Percentiles rank a stretch among this genome's conserved stretches.
These are phyloP conservation scores for Diaporthe amygdali DNA, from an alignment of 2,329 filamentous ascomycete species.

Conservation along the genomic window DNA sequence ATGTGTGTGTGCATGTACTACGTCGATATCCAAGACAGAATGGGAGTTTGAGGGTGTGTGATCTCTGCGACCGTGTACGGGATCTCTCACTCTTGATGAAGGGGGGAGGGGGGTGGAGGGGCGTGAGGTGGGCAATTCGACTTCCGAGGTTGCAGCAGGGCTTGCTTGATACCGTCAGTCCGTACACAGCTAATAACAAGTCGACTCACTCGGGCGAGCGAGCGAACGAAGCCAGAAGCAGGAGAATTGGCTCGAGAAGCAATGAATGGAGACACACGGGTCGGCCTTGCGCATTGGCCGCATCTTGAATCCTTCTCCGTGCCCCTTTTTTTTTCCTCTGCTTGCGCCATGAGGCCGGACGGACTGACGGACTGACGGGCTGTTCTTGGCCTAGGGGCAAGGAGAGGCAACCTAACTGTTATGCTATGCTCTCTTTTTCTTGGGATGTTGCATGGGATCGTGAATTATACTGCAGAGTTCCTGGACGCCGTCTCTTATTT, in stretches of 20 bases:
- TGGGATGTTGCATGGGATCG: neutral
- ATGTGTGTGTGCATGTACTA: neutral
- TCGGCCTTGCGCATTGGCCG: conserved; percentile 12
- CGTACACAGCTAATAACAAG: neutral
- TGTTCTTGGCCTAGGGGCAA: neutral
- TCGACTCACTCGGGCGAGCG: too few species aligned
- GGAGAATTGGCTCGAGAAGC: neutral
- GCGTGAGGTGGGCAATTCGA: neutral
- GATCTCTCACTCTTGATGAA: too few species aligned
- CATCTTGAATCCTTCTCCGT: neutral
- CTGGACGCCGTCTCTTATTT: neutral
- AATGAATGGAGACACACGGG: neutral
- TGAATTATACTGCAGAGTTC: neutral
- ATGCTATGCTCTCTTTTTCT: neutral
- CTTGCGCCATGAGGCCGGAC: neutral
- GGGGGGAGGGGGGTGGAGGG: neutral
- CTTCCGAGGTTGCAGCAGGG: neutral
- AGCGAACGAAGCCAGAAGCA: neutral
- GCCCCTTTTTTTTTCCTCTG: neutral
- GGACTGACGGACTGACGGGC: neutral
- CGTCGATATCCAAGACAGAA: neutral
- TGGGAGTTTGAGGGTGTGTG: conserved; percentile 3
- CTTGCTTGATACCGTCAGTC: neutral
- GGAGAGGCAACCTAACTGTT: too few species aligned
- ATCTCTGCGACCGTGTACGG: neutral